A percentile compares a stretch with the other conserved stretches of the same genome.
Evolutionary conservation across 495 filamentous ascomycete species (phyloP).

Genomic region (Annulohypoxylon stygium): DNA sequence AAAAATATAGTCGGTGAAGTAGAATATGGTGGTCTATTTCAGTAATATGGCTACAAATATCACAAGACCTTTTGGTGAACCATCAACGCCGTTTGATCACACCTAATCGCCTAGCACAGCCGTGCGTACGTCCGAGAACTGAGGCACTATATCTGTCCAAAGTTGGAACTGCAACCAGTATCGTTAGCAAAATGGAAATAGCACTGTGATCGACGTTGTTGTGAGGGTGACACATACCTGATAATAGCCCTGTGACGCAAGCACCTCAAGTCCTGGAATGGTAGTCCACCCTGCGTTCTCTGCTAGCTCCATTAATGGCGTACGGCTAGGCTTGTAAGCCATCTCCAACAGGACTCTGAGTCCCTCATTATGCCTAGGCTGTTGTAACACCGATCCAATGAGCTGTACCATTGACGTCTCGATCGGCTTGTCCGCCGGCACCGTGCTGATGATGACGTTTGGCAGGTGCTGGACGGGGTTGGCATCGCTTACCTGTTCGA

Average conservation of each 20-base stretch:
- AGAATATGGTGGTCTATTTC: neutral
- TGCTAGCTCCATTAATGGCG: conserved; percentile 87
- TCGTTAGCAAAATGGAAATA: conserved; percentile 29
- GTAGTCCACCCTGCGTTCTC: conserved; percentile 84
- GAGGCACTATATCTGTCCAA: conserved; percentile 82
- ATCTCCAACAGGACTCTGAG: conserved; percentile 85
- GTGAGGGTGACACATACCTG: conserved; percentile 59
- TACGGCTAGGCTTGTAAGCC: conserved; percentile 92
- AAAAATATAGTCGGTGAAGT: neutral
- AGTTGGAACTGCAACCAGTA: conserved; percentile 69
- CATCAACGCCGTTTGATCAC: neutral
- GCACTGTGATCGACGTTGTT: neutral
- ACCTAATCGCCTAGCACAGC: conserved; percentile 59
- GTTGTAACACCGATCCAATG: conserved; percentile 72
- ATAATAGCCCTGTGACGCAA: conserved; percentile 89
- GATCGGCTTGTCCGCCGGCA: conserved; percentile 90
- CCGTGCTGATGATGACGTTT: conserved; percentile 84
- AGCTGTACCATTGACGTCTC: conserved; percentile 77
- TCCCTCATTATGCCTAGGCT: conserved; percentile 57
- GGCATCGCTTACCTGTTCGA: conserved; percentile 69
- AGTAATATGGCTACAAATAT: conserved; percentile 11
- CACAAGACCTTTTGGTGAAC: neutral
- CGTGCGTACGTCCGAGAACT: conserved; percentile 73
- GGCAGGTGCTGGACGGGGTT: conserved; percentile 69
- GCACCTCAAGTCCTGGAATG: conserved; percentile 88